A percentile compares a stretch with the other conserved stretches of the same genome.
Evolutionary conservation across 768 basidiomycete species (phyloP).

Genomic region (Mrakia frigida): DNA sequence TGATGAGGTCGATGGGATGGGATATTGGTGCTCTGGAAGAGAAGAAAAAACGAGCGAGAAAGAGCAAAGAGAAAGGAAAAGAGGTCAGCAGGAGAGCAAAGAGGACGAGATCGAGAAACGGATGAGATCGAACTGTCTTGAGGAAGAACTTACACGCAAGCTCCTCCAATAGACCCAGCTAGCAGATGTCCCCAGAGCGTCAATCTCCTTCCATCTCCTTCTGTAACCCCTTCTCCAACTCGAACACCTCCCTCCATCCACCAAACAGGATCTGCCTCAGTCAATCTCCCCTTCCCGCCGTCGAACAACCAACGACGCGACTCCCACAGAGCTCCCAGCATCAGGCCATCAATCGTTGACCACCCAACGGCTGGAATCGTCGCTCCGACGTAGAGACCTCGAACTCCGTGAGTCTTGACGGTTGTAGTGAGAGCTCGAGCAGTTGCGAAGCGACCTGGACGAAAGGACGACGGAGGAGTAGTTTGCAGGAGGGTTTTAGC

Average conservation of each 20-base stretch:
- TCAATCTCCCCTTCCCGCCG: background rate
- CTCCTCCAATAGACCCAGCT: background rate
- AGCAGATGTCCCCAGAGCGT: background rate
- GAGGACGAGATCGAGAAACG: background rate
- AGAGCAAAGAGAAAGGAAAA: background rate
- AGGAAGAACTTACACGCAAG: background rate
- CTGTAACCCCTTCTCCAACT: background rate
- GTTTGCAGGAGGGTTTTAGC: conserved; percentile 1
- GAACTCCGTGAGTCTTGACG: background rate
- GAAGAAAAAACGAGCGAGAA: background rate
- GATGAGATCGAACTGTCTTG: background rate
- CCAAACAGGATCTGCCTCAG: background rate
- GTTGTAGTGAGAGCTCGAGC: background rate
- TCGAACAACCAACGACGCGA: background rate
- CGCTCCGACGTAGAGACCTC: background rate
- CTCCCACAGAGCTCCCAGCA: conserved; percentile 11
- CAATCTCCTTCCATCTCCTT: background rate
- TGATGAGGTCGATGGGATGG: conserved; percentile 11
- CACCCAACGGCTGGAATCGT: background rate
- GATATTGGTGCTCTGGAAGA: background rate
- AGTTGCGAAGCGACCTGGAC: background rate
- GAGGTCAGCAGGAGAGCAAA: background rate
- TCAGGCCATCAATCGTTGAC: background rate
- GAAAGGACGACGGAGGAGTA: background rate
- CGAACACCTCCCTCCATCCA: background rate